Evolutionary conservation across 352 stramenopile genomes (phyloP).

Genomic region (Thalassiosira ordinaria): DNA sequence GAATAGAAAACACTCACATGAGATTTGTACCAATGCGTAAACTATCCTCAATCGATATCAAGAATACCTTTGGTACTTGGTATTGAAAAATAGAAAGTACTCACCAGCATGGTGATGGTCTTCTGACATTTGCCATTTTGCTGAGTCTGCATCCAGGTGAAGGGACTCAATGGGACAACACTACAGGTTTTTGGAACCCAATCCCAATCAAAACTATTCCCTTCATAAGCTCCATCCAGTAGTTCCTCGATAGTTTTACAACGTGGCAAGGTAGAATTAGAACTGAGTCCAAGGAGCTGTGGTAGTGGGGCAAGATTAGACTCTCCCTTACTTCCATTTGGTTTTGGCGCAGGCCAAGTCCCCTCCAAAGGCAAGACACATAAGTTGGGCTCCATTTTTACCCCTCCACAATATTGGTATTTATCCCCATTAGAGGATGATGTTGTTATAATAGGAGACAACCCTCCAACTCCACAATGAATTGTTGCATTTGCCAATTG

Average conservation of each 20-base stretch:
- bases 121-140: slow-evolving; percentile 34
- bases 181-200: slow-evolving; percentile 35
- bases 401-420: slow-evolving; percentile 30
- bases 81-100: too few relatives aligned
- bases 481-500: slow-evolving; percentile 30
- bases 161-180: slow-evolving; percentile 39
- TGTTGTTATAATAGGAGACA: not conserved
- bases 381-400: slow-evolving; percentile 23
- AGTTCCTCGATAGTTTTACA: slow-evolving; percentile 38
- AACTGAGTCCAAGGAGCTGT: slow-evolving; percentile 15
- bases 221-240: slow-evolving; percentile 11
- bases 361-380: slow-evolving; percentile 28
- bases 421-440: too few relatives aligned
- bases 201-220: slow-evolving; percentile 11
- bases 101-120: slow-evolving; percentile 49
- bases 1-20: too few relatives aligned
- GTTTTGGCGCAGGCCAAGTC: slow-evolving; percentile 13
- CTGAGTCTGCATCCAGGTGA: slow-evolving; percentile 44
- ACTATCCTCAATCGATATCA: too few relatives aligned
- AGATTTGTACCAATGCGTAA: too few relatives aligned
- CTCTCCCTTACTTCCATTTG: too few relatives aligned
- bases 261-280: not conserved
- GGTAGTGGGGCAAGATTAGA: slow-evolving; percentile 7
- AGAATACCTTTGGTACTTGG: too few relatives aligned
- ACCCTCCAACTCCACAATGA: slow-evolving; percentile 13